phyloP scores from a whole-genome alignment of 2,329 filamentous ascomycete species.

The Cladosporium austrohemisphaericum region DNA sequence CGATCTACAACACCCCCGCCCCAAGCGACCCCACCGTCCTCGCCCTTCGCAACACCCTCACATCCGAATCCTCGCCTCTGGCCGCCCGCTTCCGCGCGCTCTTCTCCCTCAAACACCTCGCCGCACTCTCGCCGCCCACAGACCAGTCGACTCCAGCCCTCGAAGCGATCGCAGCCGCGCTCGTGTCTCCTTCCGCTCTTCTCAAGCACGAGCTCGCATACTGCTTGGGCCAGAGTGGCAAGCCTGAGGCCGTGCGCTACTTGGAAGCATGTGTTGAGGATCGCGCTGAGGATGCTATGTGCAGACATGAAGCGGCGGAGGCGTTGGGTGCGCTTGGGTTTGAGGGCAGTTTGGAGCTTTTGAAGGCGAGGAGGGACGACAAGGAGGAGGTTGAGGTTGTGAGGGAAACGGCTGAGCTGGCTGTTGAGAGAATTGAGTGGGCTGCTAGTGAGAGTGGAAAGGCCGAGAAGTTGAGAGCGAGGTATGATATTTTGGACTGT shows the following conservation, averaged over 20 bases:
- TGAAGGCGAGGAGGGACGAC: conserved; percentile 71
- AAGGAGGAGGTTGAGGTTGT: conserved; percentile 73
- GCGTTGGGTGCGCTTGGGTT: conserved; percentile 85
- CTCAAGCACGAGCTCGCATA: conserved; percentile 97
- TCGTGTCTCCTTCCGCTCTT: conserved; percentile 78
- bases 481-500: conserved; percentile 50
- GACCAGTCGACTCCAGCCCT: conserved; percentile 60
- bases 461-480: conserved; percentile 73
- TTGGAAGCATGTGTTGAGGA: conserved; percentile 73
- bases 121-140: conserved; percentile 59
- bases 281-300: conserved; percentile 85
- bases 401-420: conserved; percentile 95
- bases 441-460: conserved; percentile 71
- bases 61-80: conserved; percentile 75
- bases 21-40: conserved; percentile 48
- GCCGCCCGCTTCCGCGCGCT: conserved; percentile 90
- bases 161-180: conserved; percentile 81
- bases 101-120: conserved; percentile 94
- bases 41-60: conserved; percentile 70
- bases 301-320: conserved; percentile 92
- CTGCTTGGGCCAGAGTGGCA: conserved; percentile 87
- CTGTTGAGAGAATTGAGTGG: conserved; percentile 91
- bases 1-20: conserved; percentile 24
- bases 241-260: conserved; percentile 68
- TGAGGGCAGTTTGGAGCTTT: conserved; percentile 65